Evolutionary conservation across 2,329 filamentous ascomycete genomes (phyloP).

Genomic region (Phyllachora maydis): DNA sequence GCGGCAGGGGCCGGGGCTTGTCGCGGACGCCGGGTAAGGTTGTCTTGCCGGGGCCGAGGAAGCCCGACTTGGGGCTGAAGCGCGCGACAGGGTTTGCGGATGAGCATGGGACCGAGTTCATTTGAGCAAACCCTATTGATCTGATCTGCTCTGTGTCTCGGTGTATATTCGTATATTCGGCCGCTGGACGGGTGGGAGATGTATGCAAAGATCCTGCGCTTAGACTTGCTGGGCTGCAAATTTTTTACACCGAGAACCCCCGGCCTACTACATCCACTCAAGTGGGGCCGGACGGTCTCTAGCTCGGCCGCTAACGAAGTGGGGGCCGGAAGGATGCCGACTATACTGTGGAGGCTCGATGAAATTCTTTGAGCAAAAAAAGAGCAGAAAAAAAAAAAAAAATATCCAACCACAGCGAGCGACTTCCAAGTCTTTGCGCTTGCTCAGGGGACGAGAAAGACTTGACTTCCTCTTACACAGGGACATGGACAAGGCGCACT

Average conservation of each 20-base stretch:
- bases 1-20: slow-evolving; percentile 12
- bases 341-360: neutral
- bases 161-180: too few relatives aligned
- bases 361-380: neutral
- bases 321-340: neutral
- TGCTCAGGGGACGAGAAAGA: slow-evolving; percentile 37
- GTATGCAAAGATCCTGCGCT: neutral
- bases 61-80: slow-evolving; percentile 4
- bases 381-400: slow-evolving; percentile 1
- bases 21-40: slow-evolving; percentile 8
- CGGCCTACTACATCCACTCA: neutral
- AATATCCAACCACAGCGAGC: slow-evolving; percentile 26
- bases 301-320: slow-evolving; percentile 1
- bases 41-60: slow-evolving; percentile 3
- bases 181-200: neutral
- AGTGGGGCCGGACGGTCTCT: neutral
- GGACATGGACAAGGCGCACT: slow-evolving; percentile 11
- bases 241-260: neutral
- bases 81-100: slow-evolving; percentile 10
- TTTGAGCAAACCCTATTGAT: too few relatives aligned
- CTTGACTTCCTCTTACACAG: slow-evolving; percentile 16
- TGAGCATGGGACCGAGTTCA: slow-evolving; percentile 12
- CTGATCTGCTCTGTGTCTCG: too few relatives aligned
- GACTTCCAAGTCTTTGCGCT: slow-evolving; percentile 51
- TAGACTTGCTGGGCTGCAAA: neutral